Evolutionary conservation across 768 basidiomycete genomes (phyloP), one percentile per base, ranked within the genome.

Genomic region (Tricholoma sp.): DNA sequence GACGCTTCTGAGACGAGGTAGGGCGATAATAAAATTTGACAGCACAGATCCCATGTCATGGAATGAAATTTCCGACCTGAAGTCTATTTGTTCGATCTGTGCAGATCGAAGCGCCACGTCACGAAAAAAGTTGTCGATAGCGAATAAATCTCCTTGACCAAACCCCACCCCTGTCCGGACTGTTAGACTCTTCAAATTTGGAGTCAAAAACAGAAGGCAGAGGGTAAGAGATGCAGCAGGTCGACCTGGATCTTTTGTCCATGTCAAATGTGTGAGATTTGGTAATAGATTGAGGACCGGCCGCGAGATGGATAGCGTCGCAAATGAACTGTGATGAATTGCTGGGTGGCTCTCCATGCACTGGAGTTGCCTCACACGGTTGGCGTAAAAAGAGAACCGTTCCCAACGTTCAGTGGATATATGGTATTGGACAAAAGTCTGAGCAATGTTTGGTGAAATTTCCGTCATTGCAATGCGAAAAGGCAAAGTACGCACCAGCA

Each of bases 351-450:
- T 10, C 22, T 60, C 59, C 50, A 56, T 70, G 57, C 59, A 63
- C 19, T 59, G 49, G 47, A 67, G 62, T 24, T 59, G 59, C 19
- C 64, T 63, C 18, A 66, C 63, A 54, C 63, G 63, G 32, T 59
- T 61, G 16, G 66, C 57, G 52, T 67, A 67, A 39, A 58, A 59
- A 22, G 57, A 56, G 55, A 67, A 67, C 31, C 56, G 50, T 9
- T 57, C 59, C 66, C 66, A 66, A 18, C 58, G 57, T 4, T 54
- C 58, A 37, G 54, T 60, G 9, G 61, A 54, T 41, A 54, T 63
- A 58, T 57, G 64, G 35, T 43, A 57, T 60, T 57, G 61, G 47
- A 61, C 57, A 50, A 53, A 56, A 16, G 37, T 55, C 55, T 58
- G 21, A 11, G 21, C 21, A 5, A 5, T 21, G 45, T 1, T 27